phyloP scores from a whole-genome alignment of 768 basidiomycete species.

The Psilocybe cyanescens region DNA sequence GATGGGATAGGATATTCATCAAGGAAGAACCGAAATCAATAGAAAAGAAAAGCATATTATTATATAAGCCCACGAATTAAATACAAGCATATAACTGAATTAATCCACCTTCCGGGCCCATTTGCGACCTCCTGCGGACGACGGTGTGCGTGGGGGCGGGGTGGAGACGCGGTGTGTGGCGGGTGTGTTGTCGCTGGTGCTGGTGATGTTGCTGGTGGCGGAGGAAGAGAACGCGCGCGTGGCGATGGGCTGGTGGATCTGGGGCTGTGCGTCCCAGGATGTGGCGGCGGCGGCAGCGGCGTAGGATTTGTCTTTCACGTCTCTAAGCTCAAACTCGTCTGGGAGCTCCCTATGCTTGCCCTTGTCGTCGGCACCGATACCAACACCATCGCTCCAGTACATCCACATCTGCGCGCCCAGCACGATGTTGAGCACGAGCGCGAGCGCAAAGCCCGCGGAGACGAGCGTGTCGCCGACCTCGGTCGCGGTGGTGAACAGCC shows the following conservation, averaged over 20 bases:
- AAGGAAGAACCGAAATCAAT: background rate
- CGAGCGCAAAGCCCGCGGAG: slow-evolving; percentile 81
- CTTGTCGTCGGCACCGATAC: background rate
- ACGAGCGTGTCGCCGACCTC: slow-evolving; percentile 87
- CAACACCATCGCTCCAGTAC: slow-evolving; percentile 66
- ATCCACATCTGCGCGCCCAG: slow-evolving; percentile 83
- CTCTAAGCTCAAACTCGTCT: background rate
- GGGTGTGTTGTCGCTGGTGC: background rate
- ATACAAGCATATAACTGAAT: slow-evolving; percentile 17
- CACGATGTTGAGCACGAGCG: slow-evolving; percentile 81
- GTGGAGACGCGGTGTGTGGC: slow-evolving; percentile 43
- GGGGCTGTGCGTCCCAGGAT: background rate
- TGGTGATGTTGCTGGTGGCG: background rate
- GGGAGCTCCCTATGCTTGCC: no score
- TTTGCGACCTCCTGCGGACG: slow-evolving; percentile 60
- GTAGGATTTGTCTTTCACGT: no score
- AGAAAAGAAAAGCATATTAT: background rate
- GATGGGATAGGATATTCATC: no score
- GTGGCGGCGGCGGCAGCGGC: background rate
- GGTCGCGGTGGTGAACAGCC: slow-evolving; percentile 90
- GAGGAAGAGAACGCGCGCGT: slow-evolving; percentile 3
- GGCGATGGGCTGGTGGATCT: slow-evolving; percentile 19
- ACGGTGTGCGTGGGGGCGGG: slow-evolving; percentile 43
- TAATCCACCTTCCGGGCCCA: slow-evolving; percentile 80
- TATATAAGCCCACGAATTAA: background rate